Evolutionary conservation across 83 land plant genomes (phyloP), one percentile per base, ranked within the genome.

Genomic region (Isoetes engelmannii): DNA sequence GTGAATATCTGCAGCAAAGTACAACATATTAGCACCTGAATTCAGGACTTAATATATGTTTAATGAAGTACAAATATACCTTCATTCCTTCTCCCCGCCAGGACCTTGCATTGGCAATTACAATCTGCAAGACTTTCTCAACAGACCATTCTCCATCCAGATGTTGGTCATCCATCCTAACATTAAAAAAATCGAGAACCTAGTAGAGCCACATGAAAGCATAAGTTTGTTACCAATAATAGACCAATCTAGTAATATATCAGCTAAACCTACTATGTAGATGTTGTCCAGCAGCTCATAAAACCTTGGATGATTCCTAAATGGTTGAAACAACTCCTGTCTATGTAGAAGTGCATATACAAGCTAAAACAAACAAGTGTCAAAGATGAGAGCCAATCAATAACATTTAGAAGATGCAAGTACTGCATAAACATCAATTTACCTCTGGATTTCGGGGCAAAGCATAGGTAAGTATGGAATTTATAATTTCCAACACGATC

Each of bases 61-160:
- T 7, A 20, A 63, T 69, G 37, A 41, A 13, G 44, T 44, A 55
- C 9, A 8, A 37, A 72, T 44, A 65, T 67, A 89, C 91, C 89
- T 91, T 91, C 88, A 91, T 80, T 13, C 92, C 93, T 72, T 91
- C 96, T 50, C 93, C 96, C 20, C 93, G 89, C 96, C 96, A 91
- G 57, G 87, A 88, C 66, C 96, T 74, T 49, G 90, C 85, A 72
- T 84, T 85, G 15, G 70, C 79, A 18, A 88, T 75, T 21, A 91
- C 84, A n/a, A 84, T 64, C 74, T 91, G 83, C 12, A 88, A 88
- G 13, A 91, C 96, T 62, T 83, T 91, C 68, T 91, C 92, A 5
- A 88, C 96, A 4, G 92, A 91, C 92, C 89, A 88, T 66, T 88
- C 92, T 63, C 80, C 93, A 68, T 84, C 84, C 56, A 64, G 48